These are phyloP conservation scores for Penicillium parvum DNA, from an alignment of 495 filamentous ascomycete species.

Conservation along the genomic window DNA sequence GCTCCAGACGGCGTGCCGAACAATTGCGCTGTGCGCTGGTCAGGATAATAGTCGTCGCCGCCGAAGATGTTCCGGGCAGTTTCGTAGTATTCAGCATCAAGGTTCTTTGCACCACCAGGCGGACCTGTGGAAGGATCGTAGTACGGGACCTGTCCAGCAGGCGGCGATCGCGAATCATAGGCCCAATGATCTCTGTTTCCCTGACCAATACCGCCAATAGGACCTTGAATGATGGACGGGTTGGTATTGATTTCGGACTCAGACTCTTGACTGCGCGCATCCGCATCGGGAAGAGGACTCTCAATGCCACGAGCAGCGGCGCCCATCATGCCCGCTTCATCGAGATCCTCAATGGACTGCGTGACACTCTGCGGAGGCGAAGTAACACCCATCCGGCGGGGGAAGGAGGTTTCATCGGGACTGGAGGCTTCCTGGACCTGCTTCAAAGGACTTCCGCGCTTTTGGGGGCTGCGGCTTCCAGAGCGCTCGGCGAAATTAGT, in stretches of 20 bases:
- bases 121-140: conserved; percentile 42
- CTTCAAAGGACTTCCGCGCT: conserved; percentile 43
- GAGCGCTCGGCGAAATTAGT: conserved; percentile 27
- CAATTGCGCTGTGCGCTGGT: conserved; percentile 31
- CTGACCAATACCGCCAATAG: conserved; percentile 51
- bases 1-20: conserved; percentile 42
- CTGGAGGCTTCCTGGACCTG: conserved; percentile 39
- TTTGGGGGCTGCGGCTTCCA: conserved; percentile 19
- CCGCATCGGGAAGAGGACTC: conserved; percentile 56
- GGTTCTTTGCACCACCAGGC: conserved; percentile 32
- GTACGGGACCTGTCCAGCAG: conserved; percentile 37
- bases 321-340: conserved; percentile 52
- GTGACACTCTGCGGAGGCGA: conserved; percentile 78
- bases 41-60: conserved; percentile 33
- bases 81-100: conserved; percentile 38
- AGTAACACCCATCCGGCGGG: conserved; percentile 45
- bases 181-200: conserved; percentile 50
- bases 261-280: conserved; percentile 40
- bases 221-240: conserved; percentile 69
- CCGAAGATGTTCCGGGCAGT: conserved; percentile 36
- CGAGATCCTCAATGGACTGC: conserved; percentile 53
- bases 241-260: conserved; percentile 72
- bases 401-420: conserved; percentile 43
- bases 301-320: conserved; percentile 58
- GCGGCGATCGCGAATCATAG: conserved; percentile 46